Percentiles rank a stretch among this genome's conserved stretches.
Conservation (phyloP, 2,329 filamentous ascomycete species). For the Epichloe sylvatica region DNA sequence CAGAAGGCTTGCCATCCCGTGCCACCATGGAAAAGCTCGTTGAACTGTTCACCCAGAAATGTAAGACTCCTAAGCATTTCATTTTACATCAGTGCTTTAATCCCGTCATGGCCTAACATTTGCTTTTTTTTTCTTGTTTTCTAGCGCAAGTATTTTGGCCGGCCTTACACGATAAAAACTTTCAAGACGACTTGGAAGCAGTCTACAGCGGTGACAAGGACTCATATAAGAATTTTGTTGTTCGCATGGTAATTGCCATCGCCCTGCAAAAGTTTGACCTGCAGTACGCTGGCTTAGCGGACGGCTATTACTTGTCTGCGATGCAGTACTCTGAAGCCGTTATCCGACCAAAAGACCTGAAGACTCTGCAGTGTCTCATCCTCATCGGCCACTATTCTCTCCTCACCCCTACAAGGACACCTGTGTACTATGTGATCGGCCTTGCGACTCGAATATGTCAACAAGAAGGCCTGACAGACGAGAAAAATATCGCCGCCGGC, state of each 20-base stretch:
- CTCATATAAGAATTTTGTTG: conserved; percentile 73
- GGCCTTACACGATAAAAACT: conserved; percentile 68
- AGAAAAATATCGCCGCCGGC: conserved; percentile 65
- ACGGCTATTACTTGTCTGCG: conserved; percentile 87
- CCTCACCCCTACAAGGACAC: conserved; percentile 78
- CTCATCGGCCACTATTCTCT: conserved; percentile 86
- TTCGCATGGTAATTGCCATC: conserved; percentile 87
- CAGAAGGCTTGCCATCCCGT: conserved; percentile 58
- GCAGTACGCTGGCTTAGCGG: conserved; percentile 82
- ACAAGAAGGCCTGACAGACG: conserved; percentile 73
- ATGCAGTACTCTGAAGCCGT: conserved; percentile 73
- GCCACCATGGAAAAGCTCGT: conserved; percentile 65
- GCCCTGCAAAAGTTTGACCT: conserved; percentile 84
- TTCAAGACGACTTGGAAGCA: conserved; percentile 61
- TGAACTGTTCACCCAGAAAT: conserved; percentile 74
- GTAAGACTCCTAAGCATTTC: conserved; percentile 28
- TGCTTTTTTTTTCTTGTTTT: neutral
- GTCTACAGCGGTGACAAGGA: conserved; percentile 67
- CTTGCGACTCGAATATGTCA: conserved; percentile 79
- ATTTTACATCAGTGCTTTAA: neutral
- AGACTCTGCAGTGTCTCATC: conserved; percentile 77
- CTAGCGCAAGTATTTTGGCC: conserved; percentile 80
- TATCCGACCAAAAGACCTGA: conserved; percentile 75
- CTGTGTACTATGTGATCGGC: conserved; percentile 86
- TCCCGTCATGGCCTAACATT: neutral